These are phyloP conservation scores for Daphne laureola DNA, from an alignment of 441 rosid genomes.

Conservation along the genomic window DNA sequence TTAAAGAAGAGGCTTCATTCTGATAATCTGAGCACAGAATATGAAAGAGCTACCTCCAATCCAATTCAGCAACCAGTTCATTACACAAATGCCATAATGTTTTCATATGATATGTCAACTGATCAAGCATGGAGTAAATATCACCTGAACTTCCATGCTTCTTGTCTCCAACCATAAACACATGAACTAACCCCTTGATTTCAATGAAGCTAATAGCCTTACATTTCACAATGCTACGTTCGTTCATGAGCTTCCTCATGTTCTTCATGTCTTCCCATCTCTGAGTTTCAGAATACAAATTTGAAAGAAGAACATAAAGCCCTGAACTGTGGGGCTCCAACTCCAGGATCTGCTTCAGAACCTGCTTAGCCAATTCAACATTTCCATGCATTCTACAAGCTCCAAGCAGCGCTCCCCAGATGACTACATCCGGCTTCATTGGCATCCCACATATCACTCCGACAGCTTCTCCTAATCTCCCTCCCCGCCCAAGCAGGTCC, in stretches of 20 bases:
- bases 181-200: conserved; percentile 18
- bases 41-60: no score
- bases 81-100: no score
- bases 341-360: conserved; percentile 16
- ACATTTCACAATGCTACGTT: conserved; percentile 19
- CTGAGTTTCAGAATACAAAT: conserved; percentile 20
- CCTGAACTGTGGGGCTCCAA: conserved; percentile 23
- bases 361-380: conserved; percentile 14
- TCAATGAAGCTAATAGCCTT: conserved; percentile 28
- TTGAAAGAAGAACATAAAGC: conserved; percentile 25
- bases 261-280: conserved; percentile 26
- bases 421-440: conserved; percentile 24
- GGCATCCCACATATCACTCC: conserved; percentile 21
- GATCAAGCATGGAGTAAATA: conserved; percentile 21
- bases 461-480: conserved; percentile 19
- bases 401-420: conserved; percentile 28
- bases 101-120: conserved; percentile 27
- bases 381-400: conserved; percentile 25
- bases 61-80: no score
- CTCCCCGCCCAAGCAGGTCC: conserved; percentile 29
- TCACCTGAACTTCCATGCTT: conserved; percentile 15
- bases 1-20: no score
- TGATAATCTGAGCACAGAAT: no score
- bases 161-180: conserved; percentile 32
- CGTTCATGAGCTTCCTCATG: conserved; percentile 25